Percentiles rank a stretch among this genome's conserved stretches.
phyloP scores from a whole-genome alignment of 306 rosid species.

The Glycine latifolia region DNA sequence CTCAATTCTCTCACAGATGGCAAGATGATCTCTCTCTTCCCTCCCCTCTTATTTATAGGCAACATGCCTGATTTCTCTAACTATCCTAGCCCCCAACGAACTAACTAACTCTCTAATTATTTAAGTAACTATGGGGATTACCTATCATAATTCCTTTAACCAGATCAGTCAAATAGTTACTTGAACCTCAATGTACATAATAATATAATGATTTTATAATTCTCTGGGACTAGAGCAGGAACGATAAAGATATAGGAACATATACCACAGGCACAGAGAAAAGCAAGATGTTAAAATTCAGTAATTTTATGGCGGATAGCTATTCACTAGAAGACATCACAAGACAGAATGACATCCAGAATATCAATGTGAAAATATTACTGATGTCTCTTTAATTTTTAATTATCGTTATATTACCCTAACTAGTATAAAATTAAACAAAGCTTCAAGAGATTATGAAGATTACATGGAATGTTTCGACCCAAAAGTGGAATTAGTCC shows the following conservation, averaged over 20 bases:
- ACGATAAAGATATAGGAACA: conserved; percentile 24
- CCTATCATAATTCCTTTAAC: no score
- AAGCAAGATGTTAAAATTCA: conserved; percentile 13
- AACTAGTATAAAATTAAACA: conserved; percentile 27
- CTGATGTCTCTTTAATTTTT: conserved; percentile 7
- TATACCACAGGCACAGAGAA: conserved; percentile 5
- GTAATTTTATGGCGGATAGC: neutral
- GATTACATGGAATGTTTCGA: conserved; percentile 73
- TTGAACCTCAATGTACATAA: no score
- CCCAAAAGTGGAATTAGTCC: conserved; percentile 71
- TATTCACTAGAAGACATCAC: conserved; percentile 1
- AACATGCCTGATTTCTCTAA: no score
- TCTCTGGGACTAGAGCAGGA: neutral
- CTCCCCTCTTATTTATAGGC: no score
- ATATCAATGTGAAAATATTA: conserved; percentile 6
- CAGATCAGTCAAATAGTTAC: no score
- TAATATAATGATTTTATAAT: no score
- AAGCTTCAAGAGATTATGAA: conserved; percentile 45
- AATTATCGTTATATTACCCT: conserved; percentile 28
- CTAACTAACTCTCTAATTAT: no score
- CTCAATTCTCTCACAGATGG: no score
- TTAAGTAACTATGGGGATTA: no score
- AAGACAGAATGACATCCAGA: conserved; percentile 8
- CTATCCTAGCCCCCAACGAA: no score
- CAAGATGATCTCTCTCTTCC: no score